Evolutionary conservation across 179 eudicot species (phyloP).

Genomic region (Carnegiea gigantea): DNA sequence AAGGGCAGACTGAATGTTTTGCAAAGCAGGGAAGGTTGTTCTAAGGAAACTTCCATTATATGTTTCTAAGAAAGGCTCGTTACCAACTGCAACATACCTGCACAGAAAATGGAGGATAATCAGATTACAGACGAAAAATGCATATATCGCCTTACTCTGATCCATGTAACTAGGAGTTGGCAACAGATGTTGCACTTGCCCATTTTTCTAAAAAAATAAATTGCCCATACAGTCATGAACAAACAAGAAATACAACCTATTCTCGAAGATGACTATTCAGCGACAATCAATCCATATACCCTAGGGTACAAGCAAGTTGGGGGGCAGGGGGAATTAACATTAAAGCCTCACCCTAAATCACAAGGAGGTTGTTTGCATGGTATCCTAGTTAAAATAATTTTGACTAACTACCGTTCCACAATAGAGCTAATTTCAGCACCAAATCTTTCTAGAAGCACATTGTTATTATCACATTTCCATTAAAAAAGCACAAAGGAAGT

Average conservation of each 20-base stretch:
- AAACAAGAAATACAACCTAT: no score
- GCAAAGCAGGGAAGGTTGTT: conserved; percentile 76
- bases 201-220: no score
- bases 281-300: no score
- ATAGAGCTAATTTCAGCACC: background rate
- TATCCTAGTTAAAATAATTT: no score
- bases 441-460: background rate
- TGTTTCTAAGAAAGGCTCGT: conserved; percentile 72
- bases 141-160: background rate
- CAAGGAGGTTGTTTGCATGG: no score
- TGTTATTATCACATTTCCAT: background rate
- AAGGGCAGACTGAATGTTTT: conserved; percentile 68
- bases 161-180: background rate
- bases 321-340: no score
- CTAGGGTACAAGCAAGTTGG: no score
- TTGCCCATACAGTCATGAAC: no score
- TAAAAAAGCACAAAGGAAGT: background rate
- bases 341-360: no score
- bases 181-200: no score
- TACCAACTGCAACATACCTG: conserved; percentile 92
- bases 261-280: no score
- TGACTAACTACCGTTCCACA: no score
- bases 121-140: conserved; percentile 9
- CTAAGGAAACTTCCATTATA: conserved; percentile 67
- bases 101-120: background rate